Evolutionary conservation across 1,139 yeast species (phyloP), one percentile per base, ranked within the genome.

Genomic region (Sugiyamaella novakii): DNA sequence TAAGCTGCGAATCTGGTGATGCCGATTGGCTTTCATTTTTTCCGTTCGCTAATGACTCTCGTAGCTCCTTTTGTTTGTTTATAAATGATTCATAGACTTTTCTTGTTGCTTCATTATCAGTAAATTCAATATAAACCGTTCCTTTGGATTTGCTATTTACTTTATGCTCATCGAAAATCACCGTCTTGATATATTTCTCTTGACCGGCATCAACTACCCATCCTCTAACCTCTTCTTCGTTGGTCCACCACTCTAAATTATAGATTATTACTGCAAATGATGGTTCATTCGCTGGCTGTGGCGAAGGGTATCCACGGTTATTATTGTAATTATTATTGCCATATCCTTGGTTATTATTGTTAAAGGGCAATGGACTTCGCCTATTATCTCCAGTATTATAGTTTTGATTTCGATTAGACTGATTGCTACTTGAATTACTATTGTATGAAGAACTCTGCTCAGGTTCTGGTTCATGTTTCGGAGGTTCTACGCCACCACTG

Each of bases 61-160:
- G 28, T 22, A 22, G 21, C 22, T 43, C 41, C 5, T 31, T 21
- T 21, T 43, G 47, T 18, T 19, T 12, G 3, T 17, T 10, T 5
- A 14, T 15, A 3, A 43, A 35, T n/a, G 35, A 36, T 21, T 43
- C 47, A 11, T 28, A 35, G 2, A 55, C 49, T 2, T 37, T 39
- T 18, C 43, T 43, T 3, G 63, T 56, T 3, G 55, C 52, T 19
- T 50, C 54, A 19, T 39, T 31, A 5, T 42, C 38, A 10, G 41
- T 24, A 42, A 57, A 46, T 29, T 60, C 59, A 18, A 59, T 33
- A 46, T 54, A 58, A 1, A 59, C 61, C 6, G 46, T 52, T 3
- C 69, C 69, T 47, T 64, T 60, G 21, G 69, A 65, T 43, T 64
- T 64, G 31, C 69, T 67, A 44, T 65, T 65, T 19, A 64, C 60